Conservation (phyloP, 495 filamentous ascomycete genomes). For the Paragyromitra xinjiangensis region DNA sequence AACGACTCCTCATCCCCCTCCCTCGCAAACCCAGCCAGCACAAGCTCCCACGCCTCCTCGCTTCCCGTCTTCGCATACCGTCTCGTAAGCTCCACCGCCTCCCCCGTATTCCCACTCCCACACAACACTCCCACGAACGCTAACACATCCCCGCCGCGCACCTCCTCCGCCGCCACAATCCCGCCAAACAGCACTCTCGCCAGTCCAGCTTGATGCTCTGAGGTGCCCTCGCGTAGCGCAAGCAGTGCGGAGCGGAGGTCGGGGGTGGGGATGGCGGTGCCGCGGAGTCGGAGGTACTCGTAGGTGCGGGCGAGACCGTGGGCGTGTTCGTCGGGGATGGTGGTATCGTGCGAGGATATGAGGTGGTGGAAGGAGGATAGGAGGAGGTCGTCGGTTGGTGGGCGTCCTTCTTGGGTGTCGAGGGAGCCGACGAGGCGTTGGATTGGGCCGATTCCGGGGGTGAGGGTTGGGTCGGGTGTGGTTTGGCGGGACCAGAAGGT, state of each 20-base stretch:
- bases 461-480: not conserved
- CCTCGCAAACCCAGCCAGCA: constrained; percentile 73
- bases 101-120: constrained; percentile 23
- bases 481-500: constrained; percentile 8
- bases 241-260: constrained; percentile 28
- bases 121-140: constrained; percentile 67
- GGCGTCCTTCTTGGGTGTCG: constrained; percentile 44
- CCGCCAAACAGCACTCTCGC: constrained; percentile 49
- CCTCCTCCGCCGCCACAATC: constrained; percentile 10
- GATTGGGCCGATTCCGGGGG: constrained; percentile 34
- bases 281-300: constrained; percentile 41
- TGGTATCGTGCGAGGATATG: not conserved
- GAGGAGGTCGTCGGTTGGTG: constrained; percentile 31
- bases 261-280: constrained; percentile 1
- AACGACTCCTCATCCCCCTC: constrained; percentile 69
- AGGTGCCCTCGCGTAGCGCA: constrained; percentile 10
- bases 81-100: constrained; percentile 44
- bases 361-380: constrained; percentile 34
- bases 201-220: constrained; percentile 24
- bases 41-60: constrained; percentile 64
- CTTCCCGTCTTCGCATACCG: not conserved
- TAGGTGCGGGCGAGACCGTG: constrained; percentile 42
- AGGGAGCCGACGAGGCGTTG: constrained; percentile 47
- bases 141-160: constrained; percentile 68
- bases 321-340: constrained; percentile 49